phyloP scores from a whole-genome alignment of 345 rosid genomes.

The Lumnitzera littorea region DNA sequence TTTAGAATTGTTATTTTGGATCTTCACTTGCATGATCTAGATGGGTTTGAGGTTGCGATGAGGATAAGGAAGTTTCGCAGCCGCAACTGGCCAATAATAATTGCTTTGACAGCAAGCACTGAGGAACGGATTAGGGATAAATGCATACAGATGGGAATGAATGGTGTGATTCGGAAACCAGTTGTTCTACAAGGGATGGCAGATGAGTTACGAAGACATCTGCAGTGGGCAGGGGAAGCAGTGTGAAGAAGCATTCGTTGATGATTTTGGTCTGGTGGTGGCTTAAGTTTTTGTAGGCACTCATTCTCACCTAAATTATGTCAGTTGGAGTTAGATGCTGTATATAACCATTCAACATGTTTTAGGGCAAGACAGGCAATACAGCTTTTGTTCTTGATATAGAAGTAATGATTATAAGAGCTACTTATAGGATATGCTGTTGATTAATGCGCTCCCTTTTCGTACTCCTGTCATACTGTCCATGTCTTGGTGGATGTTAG shows the following conservation, averaged over 20 bases:
- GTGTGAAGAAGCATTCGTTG: slow-evolving; percentile 13
- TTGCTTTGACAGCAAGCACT: slow-evolving; percentile 83
- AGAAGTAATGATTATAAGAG: too few species aligned
- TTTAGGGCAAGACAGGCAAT: too few species aligned
- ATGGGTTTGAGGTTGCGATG: slow-evolving; percentile 82
- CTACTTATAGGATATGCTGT: too few species aligned
- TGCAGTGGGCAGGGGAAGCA: slow-evolving; percentile 59
- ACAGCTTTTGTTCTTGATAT: too few species aligned
- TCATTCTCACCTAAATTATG: too few species aligned
- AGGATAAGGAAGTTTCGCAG: slow-evolving; percentile 79
- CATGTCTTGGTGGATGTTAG: too few species aligned
- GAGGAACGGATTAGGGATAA: slow-evolving; percentile 70
- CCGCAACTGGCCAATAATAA: slow-evolving; percentile 68
- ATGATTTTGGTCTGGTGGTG: not conserved
- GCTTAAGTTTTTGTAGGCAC: too few species aligned
- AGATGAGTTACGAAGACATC: slow-evolving; percentile 65
- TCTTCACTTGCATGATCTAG: slow-evolving; percentile 92
- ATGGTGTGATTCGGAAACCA: slow-evolving; percentile 84
- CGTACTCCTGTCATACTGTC: too few species aligned
- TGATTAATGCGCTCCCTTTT: too few species aligned
- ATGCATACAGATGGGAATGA: slow-evolving; percentile 77
- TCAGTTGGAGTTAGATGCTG: too few species aligned
- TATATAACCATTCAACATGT: too few species aligned
- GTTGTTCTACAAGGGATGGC: slow-evolving; percentile 72
- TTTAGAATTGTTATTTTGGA: slow-evolving; percentile 64